Base-by-base conservation (phyloP, 441 rosid genomes). In the Gossypium trilobum region DNA sequence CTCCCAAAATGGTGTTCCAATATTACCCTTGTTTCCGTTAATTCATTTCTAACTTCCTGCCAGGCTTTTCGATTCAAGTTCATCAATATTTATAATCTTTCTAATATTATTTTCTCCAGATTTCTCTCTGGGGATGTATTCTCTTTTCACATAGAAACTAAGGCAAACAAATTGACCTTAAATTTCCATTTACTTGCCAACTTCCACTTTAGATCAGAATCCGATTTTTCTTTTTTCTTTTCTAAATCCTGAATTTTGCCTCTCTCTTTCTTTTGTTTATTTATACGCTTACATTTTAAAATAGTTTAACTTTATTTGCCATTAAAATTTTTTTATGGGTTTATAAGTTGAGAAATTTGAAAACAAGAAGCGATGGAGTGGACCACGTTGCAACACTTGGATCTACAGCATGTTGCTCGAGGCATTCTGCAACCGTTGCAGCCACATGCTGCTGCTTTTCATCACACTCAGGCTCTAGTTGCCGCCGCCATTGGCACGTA, bases 381-480 rank as follows among this genome's bases (percentile, higher is more conserved):
- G 99, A 73, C 90, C 8, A 89, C 97, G 73, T 87, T 95, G 81
- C 99, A 95, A 82, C 99, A 95, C 79, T 91, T 90, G 81, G 97
- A 92, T 85, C 89, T 92, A 44, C 86, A 87, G n/a, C 94, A 92
- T 62, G 87, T 92, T 4, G 91, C 89, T 55, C 88, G 95, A 31
- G 93, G 91, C 66, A 83, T 84, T 27, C 81, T 82, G 78, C 89
- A 83, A 69, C 93, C 91, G 10, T 78, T 91, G 73, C 98, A 95
- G 75, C 99, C 99, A 67, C 98, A 95, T 56, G 91, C 93, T 19
- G 93, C 96, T 4, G 86, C 96, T 17, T 95, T 95, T 83, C 99
- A 95, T 71, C 95, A 89, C 0, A 79, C 85, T 17, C 97, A 91
- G 80, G 94, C 94, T 13, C 85, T 95, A 31, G 80, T 95, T 33